These are phyloP conservation scores for Vitis rupestris DNA, from an alignment of 164 flowering plant species.

Conservation along the genomic window DNA sequence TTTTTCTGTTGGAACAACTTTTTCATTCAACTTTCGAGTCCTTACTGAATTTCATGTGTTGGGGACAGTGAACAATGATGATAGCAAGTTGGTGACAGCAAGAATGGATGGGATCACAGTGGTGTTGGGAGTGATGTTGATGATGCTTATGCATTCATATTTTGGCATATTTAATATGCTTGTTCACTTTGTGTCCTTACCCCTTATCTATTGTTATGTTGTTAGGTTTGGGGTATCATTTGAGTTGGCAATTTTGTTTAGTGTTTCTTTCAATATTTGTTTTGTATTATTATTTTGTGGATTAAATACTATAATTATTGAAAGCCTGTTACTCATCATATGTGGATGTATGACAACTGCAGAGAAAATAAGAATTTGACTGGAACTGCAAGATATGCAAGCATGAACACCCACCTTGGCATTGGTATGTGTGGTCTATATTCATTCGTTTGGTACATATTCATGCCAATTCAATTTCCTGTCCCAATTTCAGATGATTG, in stretches of 20 bases:
- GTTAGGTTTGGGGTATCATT: not conserved
- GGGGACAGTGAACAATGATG: not conserved
- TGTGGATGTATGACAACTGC: constrained; percentile 20
- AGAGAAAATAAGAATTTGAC: constrained; percentile 95
- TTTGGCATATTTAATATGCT: not conserved
- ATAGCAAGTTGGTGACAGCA: too few species aligned
- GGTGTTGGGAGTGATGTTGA: not conserved
- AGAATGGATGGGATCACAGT: not conserved
- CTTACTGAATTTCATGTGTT: not conserved
- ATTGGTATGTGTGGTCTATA: constrained; percentile 53
- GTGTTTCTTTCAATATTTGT: not conserved
- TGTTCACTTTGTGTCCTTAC: not conserved
- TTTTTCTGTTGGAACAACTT: not conserved
- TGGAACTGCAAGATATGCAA: constrained; percentile 96
- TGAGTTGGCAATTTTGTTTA: not conserved
- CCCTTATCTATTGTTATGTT: not conserved
- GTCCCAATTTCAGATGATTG: not conserved
- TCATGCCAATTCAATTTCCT: not conserved
- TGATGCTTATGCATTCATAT: not conserved
- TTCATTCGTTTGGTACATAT: not conserved
- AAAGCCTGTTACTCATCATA: not conserved
- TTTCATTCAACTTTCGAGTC: not conserved
- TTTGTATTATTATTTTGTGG: not conserved
- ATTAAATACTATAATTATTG: not conserved
- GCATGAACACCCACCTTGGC: constrained; percentile 94